phyloP scores from a whole-genome alignment of 2,329 filamentous ascomycete genomes.

The Diaporthe aspalathi region DNA sequence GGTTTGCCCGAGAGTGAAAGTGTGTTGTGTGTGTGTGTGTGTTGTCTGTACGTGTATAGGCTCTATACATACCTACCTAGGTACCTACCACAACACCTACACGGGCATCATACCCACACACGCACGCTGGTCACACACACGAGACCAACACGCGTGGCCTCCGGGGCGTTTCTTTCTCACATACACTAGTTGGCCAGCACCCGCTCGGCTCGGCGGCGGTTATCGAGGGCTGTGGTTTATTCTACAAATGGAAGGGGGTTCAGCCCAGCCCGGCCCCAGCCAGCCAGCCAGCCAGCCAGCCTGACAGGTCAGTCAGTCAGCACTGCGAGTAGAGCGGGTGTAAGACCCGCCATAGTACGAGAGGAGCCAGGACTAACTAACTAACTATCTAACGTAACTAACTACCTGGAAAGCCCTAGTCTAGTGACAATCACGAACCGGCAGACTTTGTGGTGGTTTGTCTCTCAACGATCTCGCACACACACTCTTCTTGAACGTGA shows the following conservation, averaged over 20 bases:
- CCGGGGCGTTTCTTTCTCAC: neutral
- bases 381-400: too few relatives aligned
- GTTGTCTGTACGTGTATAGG: neutral
- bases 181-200: neutral
- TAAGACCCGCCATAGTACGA: slow-evolving; percentile 19
- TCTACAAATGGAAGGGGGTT: too few relatives aligned
- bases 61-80: too few relatives aligned
- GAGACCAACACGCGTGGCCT: neutral
- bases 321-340: neutral
- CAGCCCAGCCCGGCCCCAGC: too few relatives aligned
- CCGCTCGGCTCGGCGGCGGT: neutral
- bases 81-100: neutral
- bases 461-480: neutral
- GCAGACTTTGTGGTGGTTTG: neutral
- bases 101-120: neutral
- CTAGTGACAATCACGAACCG: neutral
- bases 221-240: neutral
- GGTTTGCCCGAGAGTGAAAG: slow-evolving; percentile 6
- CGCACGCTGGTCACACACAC: neutral
- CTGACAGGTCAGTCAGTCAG: neutral
- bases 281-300: too few relatives aligned
- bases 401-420: neutral
- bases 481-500: neutral
- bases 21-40: neutral
- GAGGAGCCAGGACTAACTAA: neutral